Conservation (phyloP, 306 rosid genomes). For the Ziziphus jujuba region DNA sequence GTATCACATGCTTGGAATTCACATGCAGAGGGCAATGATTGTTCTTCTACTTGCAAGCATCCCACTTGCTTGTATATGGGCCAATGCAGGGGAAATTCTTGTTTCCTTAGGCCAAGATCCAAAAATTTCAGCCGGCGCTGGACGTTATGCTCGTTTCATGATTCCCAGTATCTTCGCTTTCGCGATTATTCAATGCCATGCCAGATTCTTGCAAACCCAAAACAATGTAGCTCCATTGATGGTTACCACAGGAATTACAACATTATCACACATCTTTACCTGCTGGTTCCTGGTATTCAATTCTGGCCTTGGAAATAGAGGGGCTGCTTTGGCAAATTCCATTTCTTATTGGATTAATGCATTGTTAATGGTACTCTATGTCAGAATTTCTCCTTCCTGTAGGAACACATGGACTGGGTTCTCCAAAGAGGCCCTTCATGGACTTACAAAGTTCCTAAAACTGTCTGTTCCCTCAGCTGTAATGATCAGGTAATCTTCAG, state of each 20-base stretch:
- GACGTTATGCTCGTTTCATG: conserved; percentile 40
- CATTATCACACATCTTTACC: conserved; percentile 19
- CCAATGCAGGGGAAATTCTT: conserved; percentile 42
- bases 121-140: conserved; percentile 41
- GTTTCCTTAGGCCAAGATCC: conserved; percentile 43
- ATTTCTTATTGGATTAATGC: conserved; percentile 42
- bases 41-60: conserved; percentile 39
- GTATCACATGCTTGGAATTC: conserved; percentile 38
- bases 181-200: conserved; percentile 31
- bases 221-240: conserved; percentile 40
- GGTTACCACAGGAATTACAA: conserved; percentile 23
- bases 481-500: conserved; percentile 31
- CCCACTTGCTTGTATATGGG: conserved; percentile 42
- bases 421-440: conserved; percentile 39
- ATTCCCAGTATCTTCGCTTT: conserved; percentile 38
- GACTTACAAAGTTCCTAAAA: conserved; percentile 31
- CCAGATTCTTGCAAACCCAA: conserved; percentile 41
- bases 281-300: conserved; percentile 40
- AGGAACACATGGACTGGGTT: conserved; percentile 44
- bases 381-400: conserved; percentile 38
- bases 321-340: conserved; percentile 42
- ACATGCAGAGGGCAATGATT: conserved; percentile 46
- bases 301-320: conserved; percentile 39
- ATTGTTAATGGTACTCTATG: conserved; percentile 29
- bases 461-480: conserved; percentile 44